Conservation (phyloP, 2,329 filamentous ascomycete genomes). For the Colletotrichum somersetense region DNA sequence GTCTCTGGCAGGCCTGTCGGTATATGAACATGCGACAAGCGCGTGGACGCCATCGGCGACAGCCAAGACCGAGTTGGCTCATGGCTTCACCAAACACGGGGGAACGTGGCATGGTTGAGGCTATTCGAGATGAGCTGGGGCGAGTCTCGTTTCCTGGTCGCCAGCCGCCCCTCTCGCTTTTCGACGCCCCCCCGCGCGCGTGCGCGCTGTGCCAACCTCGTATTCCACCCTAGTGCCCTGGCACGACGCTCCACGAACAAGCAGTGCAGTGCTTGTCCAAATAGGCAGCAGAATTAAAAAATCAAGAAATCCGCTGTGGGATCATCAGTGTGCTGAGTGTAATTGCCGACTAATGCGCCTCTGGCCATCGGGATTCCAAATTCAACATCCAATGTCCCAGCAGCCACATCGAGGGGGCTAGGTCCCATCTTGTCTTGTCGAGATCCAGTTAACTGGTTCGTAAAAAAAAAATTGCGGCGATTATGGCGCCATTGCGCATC, state of each 20-base stretch:
- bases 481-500: constrained; percentile 11
- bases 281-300: constrained; percentile 34
- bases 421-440: constrained; percentile 4
- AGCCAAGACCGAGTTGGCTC: constrained; percentile 19
- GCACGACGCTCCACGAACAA: neutral
- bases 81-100: constrained; percentile 22
- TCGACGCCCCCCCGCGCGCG: constrained; percentile 10
- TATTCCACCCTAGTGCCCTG: constrained; percentile 25
- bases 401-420: constrained; percentile 9
- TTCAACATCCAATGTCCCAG: constrained; percentile 1
- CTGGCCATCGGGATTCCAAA: constrained; percentile 8
- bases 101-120: constrained; percentile 32
- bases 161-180: constrained; percentile 25
- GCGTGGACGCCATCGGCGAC: constrained; percentile 10
- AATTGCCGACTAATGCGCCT: constrained; percentile 20
- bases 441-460: constrained; percentile 1
- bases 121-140: constrained; percentile 24
- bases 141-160: constrained; percentile 15
- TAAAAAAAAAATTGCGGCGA: constrained; percentile 27
- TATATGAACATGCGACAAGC: neutral
- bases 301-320: constrained; percentile 9
- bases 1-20: constrained; percentile 17
- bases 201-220: constrained; percentile 23
- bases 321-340: neutral
- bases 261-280: constrained; percentile 1